A percentile compares a stretch with the other conserved stretches of the same genome.
Conservation (phyloP, 2,329 filamentous ascomycete genomes). For the Fusarium cyanostomum region DNA sequence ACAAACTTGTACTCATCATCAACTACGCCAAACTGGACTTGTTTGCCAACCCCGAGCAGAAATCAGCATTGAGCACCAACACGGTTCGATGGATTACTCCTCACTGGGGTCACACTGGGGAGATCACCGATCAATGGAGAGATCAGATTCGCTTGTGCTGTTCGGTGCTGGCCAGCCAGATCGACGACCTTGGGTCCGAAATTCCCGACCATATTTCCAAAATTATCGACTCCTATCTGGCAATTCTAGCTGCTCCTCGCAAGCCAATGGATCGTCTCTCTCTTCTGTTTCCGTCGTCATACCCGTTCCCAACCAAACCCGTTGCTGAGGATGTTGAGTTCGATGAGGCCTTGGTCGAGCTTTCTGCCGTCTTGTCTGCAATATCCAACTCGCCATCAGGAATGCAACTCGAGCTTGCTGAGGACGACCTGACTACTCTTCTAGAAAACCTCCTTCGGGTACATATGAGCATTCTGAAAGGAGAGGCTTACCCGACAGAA, state of each 20-base stretch:
- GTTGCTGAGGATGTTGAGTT: constrained; percentile 71
- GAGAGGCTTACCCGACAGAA: constrained; percentile 85
- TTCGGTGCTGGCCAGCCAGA: constrained; percentile 88
- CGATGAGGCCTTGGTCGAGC: constrained; percentile 88
- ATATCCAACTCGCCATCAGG: constrained; percentile 76
- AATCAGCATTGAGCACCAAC: constrained; percentile 77
- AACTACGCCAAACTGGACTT: constrained; percentile 86
- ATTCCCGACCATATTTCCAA: constrained; percentile 91
- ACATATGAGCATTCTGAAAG: constrained; percentile 87
- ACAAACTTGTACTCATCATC: constrained; percentile 91
- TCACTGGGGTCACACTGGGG: constrained; percentile 83
- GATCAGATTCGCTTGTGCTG: constrained; percentile 94
- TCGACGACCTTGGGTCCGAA: constrained; percentile 79
- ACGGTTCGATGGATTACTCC: constrained; percentile 91
- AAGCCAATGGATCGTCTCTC: constrained; percentile 75
- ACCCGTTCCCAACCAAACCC: constrained; percentile 83
- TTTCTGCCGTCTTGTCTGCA: constrained; percentile 86
- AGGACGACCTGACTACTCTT: constrained; percentile 78
- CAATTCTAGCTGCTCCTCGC: constrained; percentile 68
- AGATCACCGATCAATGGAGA: constrained; percentile 85
- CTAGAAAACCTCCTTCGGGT: constrained; percentile 83
- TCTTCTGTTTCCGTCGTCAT: constrained; percentile 87
- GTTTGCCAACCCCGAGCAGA: constrained; percentile 81
- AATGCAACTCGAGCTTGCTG: constrained; percentile 78
- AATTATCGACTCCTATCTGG: constrained; percentile 87